Evolutionary conservation across 177 flowering plant species (phyloP).

Genomic region (Vitis hybrid): DNA sequence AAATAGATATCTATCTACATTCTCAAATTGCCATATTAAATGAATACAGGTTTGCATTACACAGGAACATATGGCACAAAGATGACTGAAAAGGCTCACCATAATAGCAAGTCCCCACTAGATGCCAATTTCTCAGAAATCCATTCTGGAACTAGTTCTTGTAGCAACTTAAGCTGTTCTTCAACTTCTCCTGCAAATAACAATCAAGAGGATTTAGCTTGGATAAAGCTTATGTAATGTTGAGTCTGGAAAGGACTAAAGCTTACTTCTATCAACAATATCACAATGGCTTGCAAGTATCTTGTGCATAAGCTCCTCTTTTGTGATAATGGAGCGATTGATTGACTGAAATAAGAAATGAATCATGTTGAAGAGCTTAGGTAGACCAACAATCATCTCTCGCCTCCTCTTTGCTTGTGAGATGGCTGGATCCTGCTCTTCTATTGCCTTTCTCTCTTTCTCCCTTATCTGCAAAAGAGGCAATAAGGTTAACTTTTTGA

Average conservation of each 20-base stretch:
- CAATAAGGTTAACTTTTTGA: not conserved
- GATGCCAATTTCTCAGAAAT: constrained; percentile 52
- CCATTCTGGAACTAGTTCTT: constrained; percentile 82
- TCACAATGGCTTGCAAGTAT: constrained; percentile 46
- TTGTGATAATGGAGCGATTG: constrained; percentile 59
- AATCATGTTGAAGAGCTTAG: constrained; percentile 69
- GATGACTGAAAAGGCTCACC: constrained; percentile 30
- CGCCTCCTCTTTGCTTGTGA: constrained; percentile 33
- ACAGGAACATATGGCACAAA: no score
- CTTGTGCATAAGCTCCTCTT: constrained; percentile 72
- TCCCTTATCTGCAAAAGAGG: constrained; percentile 57
- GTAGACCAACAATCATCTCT: constrained; percentile 53
- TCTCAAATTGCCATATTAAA: no score
- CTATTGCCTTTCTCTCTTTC: constrained; percentile 54
- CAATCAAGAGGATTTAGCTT: constrained; percentile 8
- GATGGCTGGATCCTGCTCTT: constrained; percentile 53
- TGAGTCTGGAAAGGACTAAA: not conserved
- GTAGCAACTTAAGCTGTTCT: constrained; percentile 65
- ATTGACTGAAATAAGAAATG: constrained; percentile 61
- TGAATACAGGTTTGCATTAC: not conserved
- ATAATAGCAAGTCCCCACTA: constrained; percentile 59
- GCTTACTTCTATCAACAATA: constrained; percentile 68
- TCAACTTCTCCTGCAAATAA: constrained; percentile 66
- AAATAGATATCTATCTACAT: no score
- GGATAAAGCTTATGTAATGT: not conserved